A percentile compares a stretch with the other conserved stretches of the same genome.
Conservation (phyloP, 495 filamentous ascomycete genomes). For the Talaromyces proteolyticus region DNA sequence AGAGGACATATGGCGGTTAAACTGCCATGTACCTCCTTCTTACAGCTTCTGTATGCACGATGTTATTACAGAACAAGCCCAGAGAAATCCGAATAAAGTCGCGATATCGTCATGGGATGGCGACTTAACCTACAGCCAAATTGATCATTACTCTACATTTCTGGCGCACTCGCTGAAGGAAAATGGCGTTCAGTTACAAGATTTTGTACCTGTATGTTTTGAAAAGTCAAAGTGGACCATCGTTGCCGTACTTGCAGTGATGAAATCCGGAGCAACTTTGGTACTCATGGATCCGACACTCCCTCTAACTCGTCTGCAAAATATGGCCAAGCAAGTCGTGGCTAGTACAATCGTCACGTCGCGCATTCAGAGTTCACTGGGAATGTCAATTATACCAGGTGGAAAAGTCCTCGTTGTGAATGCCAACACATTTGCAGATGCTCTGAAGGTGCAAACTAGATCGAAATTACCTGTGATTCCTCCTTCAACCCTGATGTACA, state of each 20-base stretch:
- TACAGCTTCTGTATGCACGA: constrained; percentile 40
- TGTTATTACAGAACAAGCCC: constrained; percentile 30
- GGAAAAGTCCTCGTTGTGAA: constrained; percentile 23
- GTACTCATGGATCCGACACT: constrained; percentile 32
- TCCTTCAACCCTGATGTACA: constrained; percentile 26
- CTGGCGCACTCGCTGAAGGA: constrained; percentile 20
- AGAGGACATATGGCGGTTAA: constrained; percentile 27
- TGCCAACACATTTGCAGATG: constrained; percentile 11
- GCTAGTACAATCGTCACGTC: constrained; percentile 29
- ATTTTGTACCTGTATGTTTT: constrained; percentile 36
- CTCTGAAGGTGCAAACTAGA: background rate
- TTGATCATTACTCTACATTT: constrained; percentile 29
- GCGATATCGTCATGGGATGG: constrained; percentile 46
- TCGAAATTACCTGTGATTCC: constrained; percentile 19
- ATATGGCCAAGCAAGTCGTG: constrained; percentile 26
- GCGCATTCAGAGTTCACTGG: constrained; percentile 17
- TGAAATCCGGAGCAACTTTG: constrained; percentile 36
- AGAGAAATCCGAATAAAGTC: constrained; percentile 21
- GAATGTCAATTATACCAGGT: constrained; percentile 18
- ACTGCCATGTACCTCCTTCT: constrained; percentile 21
- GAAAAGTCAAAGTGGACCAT: constrained; percentile 44
- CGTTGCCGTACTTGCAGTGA: constrained; percentile 34
- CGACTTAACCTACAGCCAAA: constrained; percentile 34
- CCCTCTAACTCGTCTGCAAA: constrained; percentile 31
- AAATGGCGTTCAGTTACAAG: constrained; percentile 23